phyloP scores from a whole-genome alignment of 805 yeast genomes.

The Teunomyces panamensis region DNA sequence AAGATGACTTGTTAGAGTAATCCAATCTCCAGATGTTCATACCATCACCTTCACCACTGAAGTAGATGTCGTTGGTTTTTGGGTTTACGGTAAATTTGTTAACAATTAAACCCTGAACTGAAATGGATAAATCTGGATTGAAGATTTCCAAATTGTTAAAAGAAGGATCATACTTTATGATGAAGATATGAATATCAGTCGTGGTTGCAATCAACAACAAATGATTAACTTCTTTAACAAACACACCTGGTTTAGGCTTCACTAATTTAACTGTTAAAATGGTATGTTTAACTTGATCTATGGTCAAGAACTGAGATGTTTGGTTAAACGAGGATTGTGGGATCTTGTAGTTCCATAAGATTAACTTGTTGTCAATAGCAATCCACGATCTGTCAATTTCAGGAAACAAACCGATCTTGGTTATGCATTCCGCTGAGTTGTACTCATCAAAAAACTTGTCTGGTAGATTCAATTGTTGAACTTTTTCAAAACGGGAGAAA shows the following conservation, averaged over 20 bases:
- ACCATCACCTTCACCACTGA: conserved; percentile 78
- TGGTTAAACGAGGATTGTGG: conserved; percentile 46
- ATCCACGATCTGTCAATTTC: conserved; percentile 85
- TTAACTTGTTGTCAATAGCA: conserved; percentile 72
- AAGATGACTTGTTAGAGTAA: conserved; percentile 78
- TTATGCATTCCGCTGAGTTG: conserved; percentile 59
- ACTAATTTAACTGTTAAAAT: conserved; percentile 74
- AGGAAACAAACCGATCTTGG: conserved; percentile 81
- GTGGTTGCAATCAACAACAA: conserved; percentile 78
- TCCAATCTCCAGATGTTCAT: conserved; percentile 82
- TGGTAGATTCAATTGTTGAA: conserved; percentile 68
- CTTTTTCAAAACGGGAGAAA: conserved; percentile 75
- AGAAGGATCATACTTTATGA: conserved; percentile 52
- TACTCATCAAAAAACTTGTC: conserved; percentile 75
- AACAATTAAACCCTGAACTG: conserved; percentile 75
- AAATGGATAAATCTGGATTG: conserved; percentile 79
- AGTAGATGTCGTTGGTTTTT: conserved; percentile 74
- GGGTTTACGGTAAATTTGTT: conserved; percentile 58
- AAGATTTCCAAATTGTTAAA: conserved; percentile 60
- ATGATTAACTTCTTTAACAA: conserved; percentile 72
- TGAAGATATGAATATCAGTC: conserved; percentile 71
- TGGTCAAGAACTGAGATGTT: conserved; percentile 62
- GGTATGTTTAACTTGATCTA: conserved; percentile 78
- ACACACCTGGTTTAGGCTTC: conserved; percentile 78
- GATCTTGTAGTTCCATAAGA: conserved; percentile 78